A percentile compares a stretch with the other conserved stretches of the same genome.
phyloP scores from a whole-genome alignment of 805 yeast species.

The Barnettozyma pratensis region DNA sequence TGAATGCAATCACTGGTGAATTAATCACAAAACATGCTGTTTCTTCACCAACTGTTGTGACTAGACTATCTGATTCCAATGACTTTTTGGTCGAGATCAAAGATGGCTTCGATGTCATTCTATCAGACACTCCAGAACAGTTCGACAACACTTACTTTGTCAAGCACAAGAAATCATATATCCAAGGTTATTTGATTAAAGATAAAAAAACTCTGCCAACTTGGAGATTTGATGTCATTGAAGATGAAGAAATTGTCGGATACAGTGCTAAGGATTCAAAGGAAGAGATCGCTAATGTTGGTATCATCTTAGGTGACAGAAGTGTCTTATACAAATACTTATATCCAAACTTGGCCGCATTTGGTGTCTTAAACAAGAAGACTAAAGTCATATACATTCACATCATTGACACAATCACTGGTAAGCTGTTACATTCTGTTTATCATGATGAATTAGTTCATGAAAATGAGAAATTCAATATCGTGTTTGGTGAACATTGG shows the following conservation, averaged over 20 bases:
- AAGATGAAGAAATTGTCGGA: constrained; percentile 35
- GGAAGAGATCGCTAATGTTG: constrained; percentile 51
- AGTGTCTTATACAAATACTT: constrained; percentile 79
- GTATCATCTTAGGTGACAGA: constrained; percentile 63
- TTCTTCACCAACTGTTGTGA: constrained; percentile 9
- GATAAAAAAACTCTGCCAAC: constrained; percentile 25
- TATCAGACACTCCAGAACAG: constrained; percentile 13
- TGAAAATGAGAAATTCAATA: constrained; percentile 37
- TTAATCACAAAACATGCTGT: constrained; percentile 13
- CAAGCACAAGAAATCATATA: constrained; percentile 20
- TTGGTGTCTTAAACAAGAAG: constrained; percentile 36
- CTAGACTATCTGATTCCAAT: constrained; percentile 14
- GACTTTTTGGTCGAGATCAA: constrained; percentile 16
- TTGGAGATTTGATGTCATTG: constrained; percentile 32
- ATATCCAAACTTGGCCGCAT: constrained; percentile 59
- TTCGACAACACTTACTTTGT: constrained; percentile 21
- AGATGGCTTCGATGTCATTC: constrained; percentile 16
- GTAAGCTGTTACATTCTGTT: constrained; percentile 47
- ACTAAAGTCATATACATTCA: constrained; percentile 37
- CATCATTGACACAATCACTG: constrained; percentile 65
- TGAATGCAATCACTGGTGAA: constrained; percentile 28
- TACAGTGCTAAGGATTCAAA: constrained; percentile 34
- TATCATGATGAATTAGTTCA: constrained; percentile 38
- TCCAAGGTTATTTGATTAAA: constrained; percentile 22
- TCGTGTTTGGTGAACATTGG: constrained; percentile 81